Evolutionary conservation across 768 basidiomycete species (phyloP), one percentile per base, ranked within the genome.

Genomic region (Russula griseocarnosa): DNA sequence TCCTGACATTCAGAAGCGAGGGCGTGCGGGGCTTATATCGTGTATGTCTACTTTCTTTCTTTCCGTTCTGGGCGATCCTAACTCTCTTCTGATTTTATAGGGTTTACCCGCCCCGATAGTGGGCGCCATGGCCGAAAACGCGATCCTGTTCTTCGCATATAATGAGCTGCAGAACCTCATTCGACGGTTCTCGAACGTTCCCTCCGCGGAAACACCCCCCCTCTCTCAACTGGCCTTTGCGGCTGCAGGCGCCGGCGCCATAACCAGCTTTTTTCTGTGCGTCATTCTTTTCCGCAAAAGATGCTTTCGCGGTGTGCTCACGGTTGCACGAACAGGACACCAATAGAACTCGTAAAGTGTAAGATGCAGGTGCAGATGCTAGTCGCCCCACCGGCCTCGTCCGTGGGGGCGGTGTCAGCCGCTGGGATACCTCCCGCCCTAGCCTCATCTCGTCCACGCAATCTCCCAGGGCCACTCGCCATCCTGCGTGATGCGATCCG

Each of bases 301-400:
- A 11, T 18, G 30, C 57, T 13, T 24, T 26, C 54, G 34, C 20
- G 51, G 40, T 58, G 14, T 42, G 7, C 60, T 64, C 22, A 58
- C 55, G 22, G 66, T 52, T 7, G 14, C 7, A 36, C 46, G 53
- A 28, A 36, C 70, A 93, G 92, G 32, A 97, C 94, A 0, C 95
- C 95, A 1, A 87, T 98, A 61, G 95, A 97, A 70, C 86, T 97
- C 55, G 84, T 98, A 63, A 97, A 98, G 76, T 97, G 94, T 78
- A 92, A 93, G 74, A 96, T 98, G 94, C 95, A 97, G 74, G 95
- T 97, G 2, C 94, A 96, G 72, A 88, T 92, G 83, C 84, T 96
- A 24, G 76, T 80, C 22, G 63, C 74, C n/a, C 61, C 76, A 9
- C 61, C 63, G 32, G 46, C 67, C 9, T 61, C 72, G 13, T n/a